phyloP scores from a whole-genome alignment of 768 basidiomycete species.

The Paxillus rubicundulus region DNA sequence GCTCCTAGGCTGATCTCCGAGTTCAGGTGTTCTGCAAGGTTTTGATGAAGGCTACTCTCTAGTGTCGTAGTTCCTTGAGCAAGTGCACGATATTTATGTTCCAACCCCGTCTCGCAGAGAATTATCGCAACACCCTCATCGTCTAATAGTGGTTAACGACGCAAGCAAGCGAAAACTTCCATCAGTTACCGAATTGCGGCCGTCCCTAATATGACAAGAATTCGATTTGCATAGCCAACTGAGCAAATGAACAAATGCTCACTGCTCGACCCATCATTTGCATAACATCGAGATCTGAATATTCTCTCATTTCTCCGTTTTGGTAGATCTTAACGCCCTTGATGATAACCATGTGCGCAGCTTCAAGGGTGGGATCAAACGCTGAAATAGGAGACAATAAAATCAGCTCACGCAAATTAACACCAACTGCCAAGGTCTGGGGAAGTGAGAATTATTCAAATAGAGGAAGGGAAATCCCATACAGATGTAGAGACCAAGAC shows the following conservation, averaged over 20 bases:
- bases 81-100: constrained; percentile 68
- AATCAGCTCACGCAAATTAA: constrained; percentile 76
- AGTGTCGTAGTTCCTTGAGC: constrained; percentile 71
- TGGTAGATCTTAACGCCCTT: constrained; percentile 85
- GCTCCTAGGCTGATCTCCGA: constrained; percentile 89
- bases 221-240: background rate
- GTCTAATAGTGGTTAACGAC: constrained; percentile 43
- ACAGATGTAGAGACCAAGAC: constrained; percentile 85
- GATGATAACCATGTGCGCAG: constrained; percentile 91
- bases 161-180: background rate
- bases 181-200: constrained; percentile 76
- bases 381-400: background rate
- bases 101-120: constrained; percentile 71
- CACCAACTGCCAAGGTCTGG: constrained; percentile 92
- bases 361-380: constrained; percentile 35
- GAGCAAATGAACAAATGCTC: constrained; percentile 20
- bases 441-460: constrained; percentile 7
- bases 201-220: constrained; percentile 53
- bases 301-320: constrained; percentile 68
- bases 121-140: constrained; percentile 82
- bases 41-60: constrained; percentile 82
- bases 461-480: constrained; percentile 21
- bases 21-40: constrained; percentile 89
- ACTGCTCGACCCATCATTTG: constrained; percentile 97
- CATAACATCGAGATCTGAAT: constrained; percentile 89